Evolutionary conservation across 495 filamentous ascomycete species (phyloP).

Genomic region (Penicillium canariense): DNA sequence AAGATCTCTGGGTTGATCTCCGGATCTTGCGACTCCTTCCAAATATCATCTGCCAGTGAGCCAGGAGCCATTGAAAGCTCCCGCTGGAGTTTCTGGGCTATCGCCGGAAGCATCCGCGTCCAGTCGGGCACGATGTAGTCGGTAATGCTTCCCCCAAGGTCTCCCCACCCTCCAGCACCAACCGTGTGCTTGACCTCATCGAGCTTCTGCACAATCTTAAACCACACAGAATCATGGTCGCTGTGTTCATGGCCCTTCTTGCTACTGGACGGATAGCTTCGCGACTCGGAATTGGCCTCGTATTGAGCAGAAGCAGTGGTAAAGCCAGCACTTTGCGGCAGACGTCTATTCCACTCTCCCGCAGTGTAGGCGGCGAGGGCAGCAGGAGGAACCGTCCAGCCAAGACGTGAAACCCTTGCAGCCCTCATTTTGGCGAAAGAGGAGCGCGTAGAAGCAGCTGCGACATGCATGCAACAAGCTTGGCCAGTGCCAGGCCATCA

Average conservation of each 20-base stretch:
- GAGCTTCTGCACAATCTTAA: conserved; percentile 56
- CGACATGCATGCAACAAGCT: conserved; percentile 25
- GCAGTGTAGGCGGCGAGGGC: conserved; percentile 34
- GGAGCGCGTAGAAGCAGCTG: conserved; percentile 63
- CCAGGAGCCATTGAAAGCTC: conserved; percentile 85
- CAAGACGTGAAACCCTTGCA: conserved; percentile 30
- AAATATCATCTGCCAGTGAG: conserved; percentile 87
- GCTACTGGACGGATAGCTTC: not conserved
- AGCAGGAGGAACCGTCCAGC: conserved; percentile 42
- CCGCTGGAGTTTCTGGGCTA: conserved; percentile 77
- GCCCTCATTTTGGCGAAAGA: conserved; percentile 32
- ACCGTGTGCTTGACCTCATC: conserved; percentile 51
- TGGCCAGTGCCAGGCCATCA: not conserved
- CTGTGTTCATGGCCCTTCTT: not conserved
- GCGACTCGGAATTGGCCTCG: conserved; percentile 14
- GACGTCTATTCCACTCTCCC: conserved; percentile 26
- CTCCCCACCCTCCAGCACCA: conserved; percentile 56
- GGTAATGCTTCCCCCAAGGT: conserved; percentile 62
- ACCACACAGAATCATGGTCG: conserved; percentile 52
- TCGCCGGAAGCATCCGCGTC: conserved; percentile 71
- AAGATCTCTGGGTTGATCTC: conserved; percentile 81
- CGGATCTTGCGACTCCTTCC: conserved; percentile 84
- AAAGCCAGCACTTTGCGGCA: conserved; percentile 24
- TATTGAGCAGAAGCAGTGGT: conserved; percentile 20
- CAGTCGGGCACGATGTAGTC: conserved; percentile 77